Base-by-base conservation (phyloP, 2,329 filamentous ascomycete genomes). In the Alternaria viburni region DNA sequence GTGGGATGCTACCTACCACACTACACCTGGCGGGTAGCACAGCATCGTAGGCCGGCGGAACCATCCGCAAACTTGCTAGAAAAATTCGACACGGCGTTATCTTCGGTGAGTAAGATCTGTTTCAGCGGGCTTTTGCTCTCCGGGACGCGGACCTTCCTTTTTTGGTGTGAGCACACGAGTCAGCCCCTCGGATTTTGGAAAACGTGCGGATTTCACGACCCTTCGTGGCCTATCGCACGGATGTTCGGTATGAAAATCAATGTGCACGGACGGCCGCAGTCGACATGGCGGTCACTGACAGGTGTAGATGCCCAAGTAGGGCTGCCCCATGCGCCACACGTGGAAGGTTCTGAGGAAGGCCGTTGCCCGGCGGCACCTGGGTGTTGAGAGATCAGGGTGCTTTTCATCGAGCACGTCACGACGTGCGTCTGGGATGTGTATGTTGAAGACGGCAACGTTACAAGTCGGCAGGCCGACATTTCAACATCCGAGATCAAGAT, bases 341-440 rank as follows among this genome's bases (percentile, higher is more conserved):
- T 32, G 19, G 26, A 54, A 47, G 49, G 25, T 41, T 21, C 43
- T 57, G 44, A 49, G 54, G 30, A 56, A 50, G 30, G 15, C 32
- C 19, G 25, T 47, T 44, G 28, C 32, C 11, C 12, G 13, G 30
- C 54, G 17, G 36, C 17, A 41, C 36, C 36, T 41, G 36, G 36
- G 15, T 61, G 50, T 55, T 54, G 57, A 64, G 47, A 12, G 32
- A 45, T 44, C n/a, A 51, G 28, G 17, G 30, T 56, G 58, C 52
- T 32, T 60, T 45, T 49, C 54, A 56, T 54, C 23, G 21, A 54
- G 23, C 23, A 57, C 43, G 62, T 54, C 62, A 58, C 51, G 51
- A 56, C 36, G 28, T 46, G 44, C 41, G 26, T 25, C 46, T 21
- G 32, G 49, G 19, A 52, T 52, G 28, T 45, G 54, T 46, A 56